phyloP scores from a whole-genome alignment of 2,329 filamentous ascomycete species.

The Ophiocordyceps unilateralis region DNA sequence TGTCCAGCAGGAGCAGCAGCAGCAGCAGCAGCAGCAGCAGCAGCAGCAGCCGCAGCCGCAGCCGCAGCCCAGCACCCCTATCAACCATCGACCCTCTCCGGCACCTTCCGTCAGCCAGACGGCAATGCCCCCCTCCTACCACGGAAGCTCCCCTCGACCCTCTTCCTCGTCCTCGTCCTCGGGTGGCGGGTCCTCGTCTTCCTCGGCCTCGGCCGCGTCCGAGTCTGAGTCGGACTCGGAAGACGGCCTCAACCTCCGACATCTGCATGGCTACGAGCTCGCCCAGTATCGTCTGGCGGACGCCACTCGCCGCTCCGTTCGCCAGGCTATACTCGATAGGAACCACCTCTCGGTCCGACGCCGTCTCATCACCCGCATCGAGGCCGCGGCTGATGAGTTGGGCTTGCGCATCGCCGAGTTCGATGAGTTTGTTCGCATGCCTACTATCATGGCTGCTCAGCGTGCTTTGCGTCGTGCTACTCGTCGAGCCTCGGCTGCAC shows the following conservation, averaged over 20 bases:
- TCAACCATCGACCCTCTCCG: not conserved
- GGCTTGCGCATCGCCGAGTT: constrained; percentile 34
- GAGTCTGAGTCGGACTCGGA: too few relatives aligned
- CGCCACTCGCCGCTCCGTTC: constrained; percentile 8
- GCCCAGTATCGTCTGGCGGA: constrained; percentile 15
- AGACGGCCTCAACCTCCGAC: too few relatives aligned
- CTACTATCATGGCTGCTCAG: constrained; percentile 6
- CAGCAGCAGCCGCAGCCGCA: not conserved
- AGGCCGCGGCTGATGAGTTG: constrained; percentile 35
- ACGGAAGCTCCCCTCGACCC: too few relatives aligned
- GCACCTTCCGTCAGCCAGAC: constrained; percentile 6
- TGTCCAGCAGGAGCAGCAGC: not conserved
- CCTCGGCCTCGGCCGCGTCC: too few relatives aligned
- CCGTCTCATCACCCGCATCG: constrained; percentile 32
- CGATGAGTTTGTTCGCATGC: constrained; percentile 21
- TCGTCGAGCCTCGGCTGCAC: not conserved
- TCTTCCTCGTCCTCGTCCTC: too few relatives aligned
- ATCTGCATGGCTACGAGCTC: too few relatives aligned
- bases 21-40: not conserved
- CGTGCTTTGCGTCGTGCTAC: not conserved
- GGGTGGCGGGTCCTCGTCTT: too few relatives aligned
- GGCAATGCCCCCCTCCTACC: constrained; percentile 8
- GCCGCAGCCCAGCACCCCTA: constrained; percentile 3
- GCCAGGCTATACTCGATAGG: constrained; percentile 19
- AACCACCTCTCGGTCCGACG: constrained; percentile 18